phyloP scores from a whole-genome alignment of 139 green algal genomes.

The Chlorella vulgaris region DNA sequence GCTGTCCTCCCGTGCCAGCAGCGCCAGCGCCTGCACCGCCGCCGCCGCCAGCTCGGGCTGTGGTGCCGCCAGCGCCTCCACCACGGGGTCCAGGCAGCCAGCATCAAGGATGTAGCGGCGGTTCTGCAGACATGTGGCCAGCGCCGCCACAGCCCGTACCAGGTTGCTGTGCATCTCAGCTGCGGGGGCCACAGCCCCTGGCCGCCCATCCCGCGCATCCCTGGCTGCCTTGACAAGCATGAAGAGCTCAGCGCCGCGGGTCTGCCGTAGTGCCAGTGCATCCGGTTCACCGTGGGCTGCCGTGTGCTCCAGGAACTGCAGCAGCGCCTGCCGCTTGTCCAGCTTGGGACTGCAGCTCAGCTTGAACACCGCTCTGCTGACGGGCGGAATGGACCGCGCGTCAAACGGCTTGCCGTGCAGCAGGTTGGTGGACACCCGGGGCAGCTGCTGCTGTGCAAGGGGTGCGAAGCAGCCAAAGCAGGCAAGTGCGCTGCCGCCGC shows the following conservation, averaged over 20 bases:
- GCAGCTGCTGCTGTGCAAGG: background rate
- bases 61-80: slow-evolving; percentile 10
- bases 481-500: slow-evolving; percentile 2
- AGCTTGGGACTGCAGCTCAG: background rate
- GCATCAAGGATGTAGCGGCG: slow-evolving; percentile 45
- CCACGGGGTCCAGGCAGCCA: slow-evolving; percentile 40
- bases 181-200: background rate
- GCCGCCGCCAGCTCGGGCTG: background rate
- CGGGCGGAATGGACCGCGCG: slow-evolving; percentile 9
- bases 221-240: slow-evolving; percentile 24
- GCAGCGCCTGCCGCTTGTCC: slow-evolving; percentile 22
- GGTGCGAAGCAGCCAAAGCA: slow-evolving; percentile 17
- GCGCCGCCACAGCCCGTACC: slow-evolving; percentile 39
- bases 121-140: slow-evolving; percentile 42
- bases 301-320: slow-evolving; percentile 47
- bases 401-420: slow-evolving; percentile 1
- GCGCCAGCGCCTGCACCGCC: slow-evolving; percentile 18
- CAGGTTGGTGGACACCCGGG: slow-evolving; percentile 2
- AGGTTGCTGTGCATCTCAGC: slow-evolving; percentile 9
- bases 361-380: slow-evolving; percentile 37
- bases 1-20: slow-evolving; percentile 24
- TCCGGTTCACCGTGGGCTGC: slow-evolving; percentile 33
- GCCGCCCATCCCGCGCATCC: slow-evolving; percentile 2
- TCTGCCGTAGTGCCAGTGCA: slow-evolving; percentile 32
- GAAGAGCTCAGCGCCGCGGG: slow-evolving; percentile 31